Conservation (phyloP, 208 protist species). For the Balamuthia mandrillaris region DNA sequence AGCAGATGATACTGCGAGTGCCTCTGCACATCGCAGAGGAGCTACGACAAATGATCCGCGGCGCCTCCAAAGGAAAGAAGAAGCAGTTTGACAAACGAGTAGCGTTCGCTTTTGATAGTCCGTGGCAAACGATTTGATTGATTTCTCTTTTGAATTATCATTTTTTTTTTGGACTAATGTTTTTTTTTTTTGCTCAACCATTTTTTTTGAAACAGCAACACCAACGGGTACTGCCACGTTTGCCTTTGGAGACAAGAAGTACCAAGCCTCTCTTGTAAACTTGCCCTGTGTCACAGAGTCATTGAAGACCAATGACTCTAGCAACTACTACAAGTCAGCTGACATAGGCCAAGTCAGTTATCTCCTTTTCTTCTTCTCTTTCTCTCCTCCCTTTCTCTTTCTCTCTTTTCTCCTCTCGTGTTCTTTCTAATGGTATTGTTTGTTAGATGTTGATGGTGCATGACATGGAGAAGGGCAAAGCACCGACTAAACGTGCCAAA, state of each 20-base stretch:
- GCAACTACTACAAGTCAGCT: slow-evolving; percentile 24
- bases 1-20: slow-evolving; percentile 26
- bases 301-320: slow-evolving; percentile 16
- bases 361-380: no score
- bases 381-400: no score
- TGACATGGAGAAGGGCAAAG: slow-evolving; percentile 21
- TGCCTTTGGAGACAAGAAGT: slow-evolving; percentile 31
- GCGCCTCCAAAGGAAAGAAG: background rate
- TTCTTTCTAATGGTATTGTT: no score
- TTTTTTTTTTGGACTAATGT: no score
- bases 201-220: background rate
- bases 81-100: background rate
- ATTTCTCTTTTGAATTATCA: no score
- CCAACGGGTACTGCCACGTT: background rate
- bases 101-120: background rate
- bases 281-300: background rate
- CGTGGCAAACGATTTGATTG: background rate
- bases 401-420: no score
- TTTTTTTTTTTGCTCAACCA: no score
- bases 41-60: background rate
- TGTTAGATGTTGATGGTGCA: slow-evolving; percentile 28
- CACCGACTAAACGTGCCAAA: background rate
- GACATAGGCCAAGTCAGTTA: slow-evolving; percentile 4
- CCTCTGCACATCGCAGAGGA: background rate
- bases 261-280: slow-evolving; percentile 1